A percentile compares a stretch with the other conserved stretches of the same genome.
Evolutionary conservation across 169 alveolate genomes (phyloP).

Genomic region (Babesia ovata): DNA sequence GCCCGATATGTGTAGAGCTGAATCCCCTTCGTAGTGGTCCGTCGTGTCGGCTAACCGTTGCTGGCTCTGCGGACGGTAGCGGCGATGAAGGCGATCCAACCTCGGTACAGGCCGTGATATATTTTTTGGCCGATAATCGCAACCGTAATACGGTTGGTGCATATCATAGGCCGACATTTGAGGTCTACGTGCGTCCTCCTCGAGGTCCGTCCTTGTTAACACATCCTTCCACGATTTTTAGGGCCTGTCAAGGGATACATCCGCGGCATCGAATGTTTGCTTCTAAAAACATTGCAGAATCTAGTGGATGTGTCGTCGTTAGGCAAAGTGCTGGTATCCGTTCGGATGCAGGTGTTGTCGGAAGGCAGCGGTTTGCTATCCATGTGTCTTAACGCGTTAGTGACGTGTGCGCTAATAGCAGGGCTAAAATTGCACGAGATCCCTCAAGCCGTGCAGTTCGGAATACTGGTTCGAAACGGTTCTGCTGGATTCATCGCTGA

Average conservation of each 20-base stretch:
- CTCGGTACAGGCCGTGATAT: slow-evolving; percentile 43
- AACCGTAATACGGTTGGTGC: slow-evolving; percentile 39
- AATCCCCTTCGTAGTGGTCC: slow-evolving; percentile 60
- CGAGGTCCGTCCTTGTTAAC: slow-evolving; percentile 21
- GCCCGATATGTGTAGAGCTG: slow-evolving; percentile 32
- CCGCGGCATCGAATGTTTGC: slow-evolving; percentile 35
- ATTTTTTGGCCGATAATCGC: slow-evolving; percentile 36
- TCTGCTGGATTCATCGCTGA: slow-evolving; percentile 37
- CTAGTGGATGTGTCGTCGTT: slow-evolving; percentile 21
- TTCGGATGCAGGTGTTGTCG: slow-evolving; percentile 52
- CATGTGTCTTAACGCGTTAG: slow-evolving; percentile 55
- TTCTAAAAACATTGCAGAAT: slow-evolving; percentile 36
- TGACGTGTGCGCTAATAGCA: slow-evolving; percentile 19
- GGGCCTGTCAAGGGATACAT: slow-evolving; percentile 45
- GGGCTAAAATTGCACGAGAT: slow-evolving; percentile 42
- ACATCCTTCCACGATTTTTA: slow-evolving; percentile 6
- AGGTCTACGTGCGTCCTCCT: slow-evolving; percentile 60
- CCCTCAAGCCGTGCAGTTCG: slow-evolving; percentile 57
- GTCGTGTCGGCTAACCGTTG: slow-evolving; percentile 53
- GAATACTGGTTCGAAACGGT: slow-evolving; percentile 11
- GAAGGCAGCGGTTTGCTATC: slow-evolving; percentile 58
- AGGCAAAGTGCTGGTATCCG: slow-evolving; percentile 50
- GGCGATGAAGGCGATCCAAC: slow-evolving; percentile 39
- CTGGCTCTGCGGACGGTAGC: background rate
- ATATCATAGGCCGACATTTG: slow-evolving; percentile 53